Evolutionary conservation across 176 grass and related monocot species (phyloP), one percentile per base, ranked within the genome.

Genomic region (Rhynchospora pubera): DNA sequence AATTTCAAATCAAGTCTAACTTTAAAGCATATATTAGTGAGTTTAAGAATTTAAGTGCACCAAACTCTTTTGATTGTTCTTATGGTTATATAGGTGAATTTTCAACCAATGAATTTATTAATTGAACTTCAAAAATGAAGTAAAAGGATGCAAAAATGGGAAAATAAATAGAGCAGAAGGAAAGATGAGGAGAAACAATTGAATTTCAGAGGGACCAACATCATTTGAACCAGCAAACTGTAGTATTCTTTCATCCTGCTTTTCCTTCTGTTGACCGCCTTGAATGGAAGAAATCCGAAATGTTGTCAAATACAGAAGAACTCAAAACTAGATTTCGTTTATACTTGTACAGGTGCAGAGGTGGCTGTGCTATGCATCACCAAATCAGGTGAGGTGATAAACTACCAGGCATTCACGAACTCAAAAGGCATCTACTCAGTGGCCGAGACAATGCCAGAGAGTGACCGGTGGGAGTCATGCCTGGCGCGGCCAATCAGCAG

Each of bases 361-460:
- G 92, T 98, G 50, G 95, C 95, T 34, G 95, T 98, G 58, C 90
- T 98, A 28, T 98, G 95, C 90, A 93, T 98, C 82, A 91, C 90
- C 2, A 94, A 93, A 90, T 93, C 95, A 4, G 95, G 92, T 0
- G 95, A 98, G 57, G 95, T 98, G 48, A 89, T 98, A 64, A 98
- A 98, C 58, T 98, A 94, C 45, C 95, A 98, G 86, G 95, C 92
- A 16, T 98, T 94, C 87, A 98, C 95, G 64, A 87, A 98, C 85
- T 91, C 83, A 1, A 93, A 85, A 84, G 95, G 95, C 15, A 45
- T 80, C 51, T 98, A 98, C 62, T 87, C 82, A 5, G 82, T 98
- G 19, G 95, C 90, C 2, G 95, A 98, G 87, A 98, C 95, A 0
- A 98, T 98, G 95, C 90, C 92, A 3, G 89, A 94, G 85, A 98